phyloP scores from a whole-genome alignment of 805 yeast genomes.

The Candida krabiensis region DNA sequence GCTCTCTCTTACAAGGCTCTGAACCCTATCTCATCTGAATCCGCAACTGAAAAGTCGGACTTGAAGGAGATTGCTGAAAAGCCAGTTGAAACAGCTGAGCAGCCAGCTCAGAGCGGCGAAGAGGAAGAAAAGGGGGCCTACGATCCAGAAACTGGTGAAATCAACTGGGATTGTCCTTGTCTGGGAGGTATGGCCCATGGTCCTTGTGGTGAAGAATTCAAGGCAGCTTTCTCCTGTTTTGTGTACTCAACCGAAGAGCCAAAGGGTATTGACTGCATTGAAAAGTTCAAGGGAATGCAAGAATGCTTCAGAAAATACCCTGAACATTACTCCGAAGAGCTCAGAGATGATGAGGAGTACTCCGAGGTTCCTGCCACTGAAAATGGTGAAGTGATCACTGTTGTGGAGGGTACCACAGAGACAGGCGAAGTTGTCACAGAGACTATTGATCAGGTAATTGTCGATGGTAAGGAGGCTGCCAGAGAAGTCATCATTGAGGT shows the following conservation, averaged over 20 bases:
- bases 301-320: slow-evolving; percentile 90
- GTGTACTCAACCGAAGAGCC: slow-evolving; percentile 93
- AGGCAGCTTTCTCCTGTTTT: slow-evolving; percentile 92
- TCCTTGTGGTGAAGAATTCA: slow-evolving; percentile 96
- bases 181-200: slow-evolving; percentile 99
- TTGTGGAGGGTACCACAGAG: slow-evolving; percentile 16
- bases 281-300: slow-evolving; percentile 89
- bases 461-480: slow-evolving; percentile 5
- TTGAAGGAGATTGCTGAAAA: slow-evolving; percentile 19
- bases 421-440: slow-evolving; percentile 13
- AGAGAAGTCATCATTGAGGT: not conserved
- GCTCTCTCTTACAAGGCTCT: slow-evolving; percentile 4
- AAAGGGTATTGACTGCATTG: slow-evolving; percentile 93
- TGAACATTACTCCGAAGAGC: slow-evolving; percentile 89
- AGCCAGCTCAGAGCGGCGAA: slow-evolving; percentile 29
- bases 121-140: slow-evolving; percentile 66
- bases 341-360: slow-evolving; percentile 71
- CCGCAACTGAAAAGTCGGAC: slow-evolving; percentile 11
- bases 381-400: slow-evolving; percentile 18
- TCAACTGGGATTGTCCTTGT: slow-evolving; percentile 99
- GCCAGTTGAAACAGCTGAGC: slow-evolving; percentile 15
- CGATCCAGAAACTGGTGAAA: slow-evolving; percentile 96
- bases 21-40: slow-evolving; percentile 13
- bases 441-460: slow-evolving; percentile 12
- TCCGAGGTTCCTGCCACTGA: slow-evolving; percentile 25